Evolutionary conservation across 148 eudicot species (phyloP), one percentile per base, ranked within the genome.

Genomic region (Persicaria maculosa): DNA sequence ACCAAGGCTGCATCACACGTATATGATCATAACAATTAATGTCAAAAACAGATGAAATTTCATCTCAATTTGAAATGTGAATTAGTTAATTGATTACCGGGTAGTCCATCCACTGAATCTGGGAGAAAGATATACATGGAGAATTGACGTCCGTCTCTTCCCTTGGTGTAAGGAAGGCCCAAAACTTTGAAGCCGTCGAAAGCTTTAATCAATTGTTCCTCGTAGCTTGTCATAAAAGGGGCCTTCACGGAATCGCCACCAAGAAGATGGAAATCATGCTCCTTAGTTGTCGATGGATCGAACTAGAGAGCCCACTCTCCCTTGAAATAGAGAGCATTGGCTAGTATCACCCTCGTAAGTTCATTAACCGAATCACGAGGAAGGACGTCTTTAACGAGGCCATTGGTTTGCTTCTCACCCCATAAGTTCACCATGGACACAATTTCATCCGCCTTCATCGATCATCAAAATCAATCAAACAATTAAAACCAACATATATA

Each of bases 261-360:
- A 4, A 76, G 78, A 68, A 75, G 72, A 31, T 75, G 19, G 72
- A 68, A 75, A 4, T 50, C 12, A 22, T 25, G 11, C 6, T 68
- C 45, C 4, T 43, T 15, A 6, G 72, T 68, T 52, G 3, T 31
- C 40, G 1, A 31, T 31, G 40, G 3, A 31, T 1, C 1, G 40
- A 31, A 31, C 40, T 31, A 1, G 40, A 31, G 0, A 1, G 1
- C 1, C 40, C 40, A 31, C 40, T 31, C 40, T 1, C 40, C 40
- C 40, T 31, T 93, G 71, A 89, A 93, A 31, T 31, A 31, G 40
- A 31, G 40, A 31, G 40, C 40, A 31, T 1, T 31, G 2, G 40
- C 40, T 31, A 31, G 40, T 31, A 31, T 31, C 3, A 31, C 2
- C 40, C 40, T 31, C 40, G 40, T 31, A 31, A 2, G 0, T 31